These are phyloP conservation scores for Diplodia corticola DNA, from an alignment of 2,329 filamentous ascomycete species.

Conservation along the genomic window DNA sequence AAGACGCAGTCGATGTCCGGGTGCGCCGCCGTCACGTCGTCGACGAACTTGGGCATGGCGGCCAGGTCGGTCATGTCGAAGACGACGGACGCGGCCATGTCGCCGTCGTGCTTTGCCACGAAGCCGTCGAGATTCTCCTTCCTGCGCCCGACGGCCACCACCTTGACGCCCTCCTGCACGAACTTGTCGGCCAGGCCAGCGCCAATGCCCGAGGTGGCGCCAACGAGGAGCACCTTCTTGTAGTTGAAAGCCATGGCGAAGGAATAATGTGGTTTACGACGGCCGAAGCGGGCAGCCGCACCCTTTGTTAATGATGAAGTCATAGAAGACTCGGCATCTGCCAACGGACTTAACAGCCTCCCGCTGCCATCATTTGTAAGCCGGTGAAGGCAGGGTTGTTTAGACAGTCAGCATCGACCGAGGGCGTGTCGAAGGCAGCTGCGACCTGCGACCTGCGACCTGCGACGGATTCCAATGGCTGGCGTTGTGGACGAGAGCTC, in stretches of 20 bases:
- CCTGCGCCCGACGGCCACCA: slow-evolving; percentile 53
- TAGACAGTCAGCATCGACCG: neutral
- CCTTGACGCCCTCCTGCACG: slow-evolving; percentile 48
- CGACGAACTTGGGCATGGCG: slow-evolving; percentile 48
- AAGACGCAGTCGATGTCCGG: slow-evolving; percentile 56
- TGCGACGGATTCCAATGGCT: neutral
- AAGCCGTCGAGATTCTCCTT: slow-evolving; percentile 54
- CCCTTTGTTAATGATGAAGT: neutral
- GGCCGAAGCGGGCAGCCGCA: neutral
- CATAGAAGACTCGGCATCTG: neutral
- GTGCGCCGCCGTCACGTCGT: slow-evolving; percentile 45
- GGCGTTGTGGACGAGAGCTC: neutral
- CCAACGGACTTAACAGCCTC: neutral
- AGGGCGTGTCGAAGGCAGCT: neutral
- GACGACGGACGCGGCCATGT: slow-evolving; percentile 47
- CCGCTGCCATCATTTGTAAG: neutral
- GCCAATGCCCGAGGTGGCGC: slow-evolving; percentile 56
- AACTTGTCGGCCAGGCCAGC: slow-evolving; percentile 52
- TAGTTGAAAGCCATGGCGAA: slow-evolving; percentile 49
- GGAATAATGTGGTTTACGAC: neutral
- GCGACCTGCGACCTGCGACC: neutral
- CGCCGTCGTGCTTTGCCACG: slow-evolving; percentile 47
- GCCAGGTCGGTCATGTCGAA: slow-evolving; percentile 56
- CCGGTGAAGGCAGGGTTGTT: neutral
- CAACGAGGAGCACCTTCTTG: slow-evolving; percentile 56